Evolutionary conservation across 352 stramenopile species (phyloP).

Genomic region (Phytopythium chamaehyphon): DNA sequence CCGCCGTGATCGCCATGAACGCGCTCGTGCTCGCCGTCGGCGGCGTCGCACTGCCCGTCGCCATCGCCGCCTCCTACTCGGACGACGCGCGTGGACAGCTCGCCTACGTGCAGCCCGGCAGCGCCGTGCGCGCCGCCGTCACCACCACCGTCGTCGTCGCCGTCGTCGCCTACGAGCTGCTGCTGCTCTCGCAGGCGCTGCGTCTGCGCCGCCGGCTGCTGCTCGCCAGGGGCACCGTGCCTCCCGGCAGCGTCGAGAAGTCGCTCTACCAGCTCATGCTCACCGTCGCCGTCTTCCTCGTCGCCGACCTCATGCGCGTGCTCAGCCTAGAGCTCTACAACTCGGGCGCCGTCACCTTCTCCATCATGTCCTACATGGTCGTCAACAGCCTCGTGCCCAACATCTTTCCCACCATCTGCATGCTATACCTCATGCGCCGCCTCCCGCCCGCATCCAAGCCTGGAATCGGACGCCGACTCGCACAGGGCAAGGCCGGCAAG

Average conservation of each 20-base stretch:
- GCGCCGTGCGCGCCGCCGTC: conserved; percentile 38
- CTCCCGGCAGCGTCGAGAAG: conserved; percentile 64
- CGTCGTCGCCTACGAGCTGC: conserved; percentile 59
- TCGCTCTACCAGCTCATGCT: conserved; percentile 80
- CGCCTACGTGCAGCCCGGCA: conserved; percentile 48
- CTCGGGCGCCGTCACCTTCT: conserved; percentile 36
- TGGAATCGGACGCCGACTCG: too few species aligned
- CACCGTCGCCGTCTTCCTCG: conserved; percentile 74
- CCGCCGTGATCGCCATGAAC: conserved; percentile 56
- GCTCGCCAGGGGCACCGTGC: conserved; percentile 64
- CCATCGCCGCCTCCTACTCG: conserved; percentile 47
- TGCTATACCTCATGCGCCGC: conserved; percentile 87
- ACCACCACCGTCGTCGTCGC: conserved; percentile 55
- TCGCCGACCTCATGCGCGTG: conserved; percentile 68
- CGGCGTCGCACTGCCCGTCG: conserved; percentile 49
- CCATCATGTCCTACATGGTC: conserved; percentile 64
- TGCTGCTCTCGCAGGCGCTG: conserved; percentile 74
- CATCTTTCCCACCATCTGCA: conserved; percentile 86
- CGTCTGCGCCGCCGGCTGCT: conserved; percentile 66
- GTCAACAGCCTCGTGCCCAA: conserved; percentile 74
- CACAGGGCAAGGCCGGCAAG: conserved; percentile 16
- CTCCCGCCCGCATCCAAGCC: conserved; percentile 23
- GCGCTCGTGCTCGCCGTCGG: conserved; percentile 44
- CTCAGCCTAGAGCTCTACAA: conserved; percentile 56
- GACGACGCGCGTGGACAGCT: conserved; percentile 55